These are phyloP conservation scores for Verticillium zaregamsianum DNA, from an alignment of 2,329 filamentous ascomycete genomes.

Conservation along the genomic window DNA sequence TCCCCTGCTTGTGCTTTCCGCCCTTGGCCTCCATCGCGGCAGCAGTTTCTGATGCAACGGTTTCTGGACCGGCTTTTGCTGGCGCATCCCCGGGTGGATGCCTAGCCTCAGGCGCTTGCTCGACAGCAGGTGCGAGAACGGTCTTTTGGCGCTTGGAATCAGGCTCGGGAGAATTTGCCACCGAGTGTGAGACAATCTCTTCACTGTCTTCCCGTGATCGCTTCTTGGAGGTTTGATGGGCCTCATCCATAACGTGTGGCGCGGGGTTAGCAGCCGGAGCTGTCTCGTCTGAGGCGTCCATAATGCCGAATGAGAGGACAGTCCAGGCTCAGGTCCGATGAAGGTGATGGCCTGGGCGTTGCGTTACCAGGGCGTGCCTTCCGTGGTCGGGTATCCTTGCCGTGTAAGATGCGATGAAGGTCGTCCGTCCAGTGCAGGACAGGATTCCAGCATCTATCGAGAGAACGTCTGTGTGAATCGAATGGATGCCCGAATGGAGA, in stretches of 20 bases:
- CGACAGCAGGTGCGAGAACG: neutral
- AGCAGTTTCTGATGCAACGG: neutral
- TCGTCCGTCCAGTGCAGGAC: too few species aligned
- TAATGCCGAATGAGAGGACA: neutral
- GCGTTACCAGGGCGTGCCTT: too few species aligned
- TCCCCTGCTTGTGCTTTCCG: neutral
- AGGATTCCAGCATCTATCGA: too few species aligned
- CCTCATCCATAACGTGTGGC: neutral
- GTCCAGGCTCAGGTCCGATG: neutral
- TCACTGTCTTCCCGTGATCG: slow-evolving; percentile 20
- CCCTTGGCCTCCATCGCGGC: neutral
- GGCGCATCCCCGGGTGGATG: neutral
- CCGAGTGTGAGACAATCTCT: neutral
- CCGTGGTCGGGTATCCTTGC: too few species aligned
- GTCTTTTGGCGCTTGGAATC: slow-evolving; percentile 16
- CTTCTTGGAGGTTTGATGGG: slow-evolving; percentile 17
- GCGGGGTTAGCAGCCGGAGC: neutral
- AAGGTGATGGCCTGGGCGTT: too few species aligned
- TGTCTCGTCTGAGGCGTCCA: slow-evolving; percentile 6
- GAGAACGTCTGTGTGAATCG: too few species aligned
- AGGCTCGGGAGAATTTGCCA: slow-evolving; percentile 5
- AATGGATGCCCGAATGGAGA: too few species aligned
- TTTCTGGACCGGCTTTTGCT: neutral
- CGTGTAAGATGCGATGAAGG: too few species aligned
- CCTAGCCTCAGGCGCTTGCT: neutral